Evolutionary conservation across 768 basidiomycete species (phyloP), one percentile per base, ranked within the genome.

Genomic region (Termitomyces sp.): DNA sequence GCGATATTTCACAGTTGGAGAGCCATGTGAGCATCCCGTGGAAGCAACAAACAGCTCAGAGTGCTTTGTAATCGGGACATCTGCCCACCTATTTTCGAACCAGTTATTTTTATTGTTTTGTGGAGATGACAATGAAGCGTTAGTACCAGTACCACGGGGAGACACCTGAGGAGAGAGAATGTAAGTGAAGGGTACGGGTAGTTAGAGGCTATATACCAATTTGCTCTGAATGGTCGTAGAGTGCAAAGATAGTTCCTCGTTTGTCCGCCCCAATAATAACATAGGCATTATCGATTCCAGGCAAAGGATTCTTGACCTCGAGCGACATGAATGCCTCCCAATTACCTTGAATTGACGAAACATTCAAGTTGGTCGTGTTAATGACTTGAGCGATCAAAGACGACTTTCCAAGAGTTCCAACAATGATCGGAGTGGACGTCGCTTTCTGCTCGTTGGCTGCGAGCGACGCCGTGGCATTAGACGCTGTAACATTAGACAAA

Each of bases 161-260:
- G 35, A 86, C 83, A 57, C 84, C 82, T 84, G 33, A 12, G 24
- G 36, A 32, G 52, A 51, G 42, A 42, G 54, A 36, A 53, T 49
- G 16, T 38, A 50, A 28, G 24, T 7, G n/a, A 49, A 48, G 35
- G 33, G 3, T 7, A 42, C 28, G 47, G 13, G 16, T 12, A 46
- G 16, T 24, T 36, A 45, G 30, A 51, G 47, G 24, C 22, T 47
- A 24, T 53, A 24, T 43, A 80, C 86, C 86, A 66, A 87, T 80
- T 65, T 87, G 86, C 66, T 88, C 86, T 9, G 83, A 84, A 55
- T 84, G 80, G 63, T 86, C 85, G 63, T 88, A 87, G 38, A 88
- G 65, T 3, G 78, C 83, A 63, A 77, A 88, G 36, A 88, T 84
- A 0, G 84, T 83, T 20, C 86, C 87, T 40, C 87, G 73, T 68